Evolutionary conservation across 139 green algal species (phyloP).

Genomic region (Eudorina sp.): DNA sequence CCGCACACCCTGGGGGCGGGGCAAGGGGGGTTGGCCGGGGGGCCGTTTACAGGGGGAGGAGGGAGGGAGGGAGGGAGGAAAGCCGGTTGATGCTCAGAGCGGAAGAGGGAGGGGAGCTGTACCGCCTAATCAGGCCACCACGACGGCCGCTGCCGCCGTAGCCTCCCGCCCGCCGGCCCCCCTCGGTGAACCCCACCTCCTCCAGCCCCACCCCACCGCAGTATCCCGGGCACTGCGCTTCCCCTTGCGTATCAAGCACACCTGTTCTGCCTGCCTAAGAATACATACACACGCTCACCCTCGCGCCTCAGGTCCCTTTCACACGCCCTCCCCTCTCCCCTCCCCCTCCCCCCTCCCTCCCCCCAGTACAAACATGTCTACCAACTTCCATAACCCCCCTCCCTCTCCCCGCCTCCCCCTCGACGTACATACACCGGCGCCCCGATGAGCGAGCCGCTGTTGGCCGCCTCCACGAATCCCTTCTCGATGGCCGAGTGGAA

Average conservation of each 20-base stretch:
- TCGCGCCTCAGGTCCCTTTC: neutral
- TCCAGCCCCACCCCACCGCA: too few species aligned
- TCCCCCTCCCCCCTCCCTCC: neutral
- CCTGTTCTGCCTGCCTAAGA: too few species aligned
- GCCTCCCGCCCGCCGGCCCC: too few species aligned
- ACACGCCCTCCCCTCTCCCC: too few species aligned
- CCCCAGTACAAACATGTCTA: neutral
- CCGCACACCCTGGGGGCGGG: conserved; percentile 77
- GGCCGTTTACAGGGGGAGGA: too few species aligned
- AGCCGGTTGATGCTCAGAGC: too few species aligned
- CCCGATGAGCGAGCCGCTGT: conserved; percentile 87
- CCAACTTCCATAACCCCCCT: neutral
- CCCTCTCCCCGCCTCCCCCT: neutral
- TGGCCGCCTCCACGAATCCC: conserved; percentile 94
- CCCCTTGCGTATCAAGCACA: too few species aligned
- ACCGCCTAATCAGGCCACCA: too few species aligned
- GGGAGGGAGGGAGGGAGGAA: neutral
- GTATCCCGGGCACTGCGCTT: too few species aligned
- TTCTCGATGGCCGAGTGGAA: conserved; percentile 90
- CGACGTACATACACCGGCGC: conserved; percentile 83
- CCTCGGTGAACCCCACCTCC: too few species aligned
- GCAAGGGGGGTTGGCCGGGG: neutral
- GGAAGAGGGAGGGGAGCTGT: too few species aligned
- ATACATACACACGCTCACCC: neutral
- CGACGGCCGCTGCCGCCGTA: too few species aligned